phyloP scores from a whole-genome alignment of 805 yeast genomes.

The Sugiyamaella qingdaonensis region DNA sequence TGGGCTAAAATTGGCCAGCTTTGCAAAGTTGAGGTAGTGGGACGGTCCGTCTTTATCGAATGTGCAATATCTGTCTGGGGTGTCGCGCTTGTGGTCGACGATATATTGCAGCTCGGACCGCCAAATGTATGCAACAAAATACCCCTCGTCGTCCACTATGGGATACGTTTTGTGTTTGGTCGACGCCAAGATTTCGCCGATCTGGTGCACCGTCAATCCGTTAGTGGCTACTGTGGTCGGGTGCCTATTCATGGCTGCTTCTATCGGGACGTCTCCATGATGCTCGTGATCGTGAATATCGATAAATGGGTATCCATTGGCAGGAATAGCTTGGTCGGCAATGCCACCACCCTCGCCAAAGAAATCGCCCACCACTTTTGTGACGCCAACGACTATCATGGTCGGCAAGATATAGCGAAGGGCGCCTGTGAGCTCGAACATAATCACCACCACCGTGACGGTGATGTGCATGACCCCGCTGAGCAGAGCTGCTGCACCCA shows the following conservation, averaged over 20 bases:
- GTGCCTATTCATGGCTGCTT: constrained; percentile 54
- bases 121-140: constrained; percentile 33
- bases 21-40: constrained; percentile 12
- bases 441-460: constrained; percentile 86
- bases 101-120: constrained; percentile 26
- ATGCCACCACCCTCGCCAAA: constrained; percentile 90
- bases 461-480: constrained; percentile 93
- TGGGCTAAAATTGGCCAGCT: constrained; percentile 44
- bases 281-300: constrained; percentile 41
- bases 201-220: constrained; percentile 23
- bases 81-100: constrained; percentile 10
- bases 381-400: constrained; percentile 90
- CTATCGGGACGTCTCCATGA: constrained; percentile 44
- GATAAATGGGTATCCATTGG: constrained; percentile 82
- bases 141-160: constrained; percentile 30
- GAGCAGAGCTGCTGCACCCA: constrained; percentile 94
- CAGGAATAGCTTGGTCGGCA: constrained; percentile 89
- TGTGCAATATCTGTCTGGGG: constrained; percentile 9
- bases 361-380: constrained; percentile 70
- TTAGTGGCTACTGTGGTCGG: constrained; percentile 16
- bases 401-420: constrained; percentile 86
- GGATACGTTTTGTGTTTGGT: constrained; percentile 35
- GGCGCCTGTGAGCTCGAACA: constrained; percentile 96
- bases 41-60: constrained; percentile 11
- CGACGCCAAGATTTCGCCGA: constrained; percentile 20